These are phyloP conservation scores for Megacollybia platyphylla DNA, from an alignment of 1,284 basidiomycete genomes.

Conservation along the genomic window DNA sequence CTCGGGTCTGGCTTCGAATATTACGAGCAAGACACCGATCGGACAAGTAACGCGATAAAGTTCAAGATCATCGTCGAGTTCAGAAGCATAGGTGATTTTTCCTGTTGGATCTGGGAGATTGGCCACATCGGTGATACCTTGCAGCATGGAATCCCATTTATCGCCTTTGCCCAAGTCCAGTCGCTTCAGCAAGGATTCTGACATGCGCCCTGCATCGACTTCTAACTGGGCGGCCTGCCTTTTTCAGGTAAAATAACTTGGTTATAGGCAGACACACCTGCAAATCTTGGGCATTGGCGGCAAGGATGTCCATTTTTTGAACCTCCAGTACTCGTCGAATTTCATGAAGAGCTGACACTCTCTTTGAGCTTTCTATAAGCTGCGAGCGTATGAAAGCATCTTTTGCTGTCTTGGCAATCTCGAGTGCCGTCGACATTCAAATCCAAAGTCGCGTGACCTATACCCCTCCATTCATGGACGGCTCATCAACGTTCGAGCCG, in stretches of 20 bases:
- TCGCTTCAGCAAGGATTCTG: constrained; percentile 70
- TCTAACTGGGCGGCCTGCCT: constrained; percentile 62
- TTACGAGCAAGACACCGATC: constrained; percentile 92
- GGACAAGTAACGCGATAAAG: constrained; percentile 93
- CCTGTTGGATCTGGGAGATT: constrained; percentile 81
- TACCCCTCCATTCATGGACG: background rate
- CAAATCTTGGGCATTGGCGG: constrained; percentile 74
- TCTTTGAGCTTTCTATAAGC: constrained; percentile 54
- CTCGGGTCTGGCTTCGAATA: constrained; percentile 96
- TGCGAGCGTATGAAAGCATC: constrained; percentile 79
- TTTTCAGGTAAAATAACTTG: constrained; percentile 1
- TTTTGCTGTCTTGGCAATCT: constrained; percentile 72
- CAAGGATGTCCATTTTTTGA: constrained; percentile 57
- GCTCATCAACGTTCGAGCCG: constrained; percentile 35
- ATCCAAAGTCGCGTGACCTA: too few relatives aligned
- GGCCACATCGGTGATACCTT: constrained; percentile 84
- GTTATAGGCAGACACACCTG: constrained; percentile 30
- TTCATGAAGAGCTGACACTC: constrained; percentile 58
- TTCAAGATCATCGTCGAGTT: constrained; percentile 79
- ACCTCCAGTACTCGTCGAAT: constrained; percentile 58
- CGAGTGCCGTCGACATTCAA: constrained; percentile 1
- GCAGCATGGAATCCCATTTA: constrained; percentile 92
- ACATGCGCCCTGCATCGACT: constrained; percentile 76
- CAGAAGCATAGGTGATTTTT: constrained; percentile 75
- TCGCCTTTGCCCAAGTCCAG: constrained; percentile 77